Evolutionary conservation across 768 basidiomycete species (phyloP), one percentile per base, ranked within the genome.

Genomic region (Lyophyllum decastes): DNA sequence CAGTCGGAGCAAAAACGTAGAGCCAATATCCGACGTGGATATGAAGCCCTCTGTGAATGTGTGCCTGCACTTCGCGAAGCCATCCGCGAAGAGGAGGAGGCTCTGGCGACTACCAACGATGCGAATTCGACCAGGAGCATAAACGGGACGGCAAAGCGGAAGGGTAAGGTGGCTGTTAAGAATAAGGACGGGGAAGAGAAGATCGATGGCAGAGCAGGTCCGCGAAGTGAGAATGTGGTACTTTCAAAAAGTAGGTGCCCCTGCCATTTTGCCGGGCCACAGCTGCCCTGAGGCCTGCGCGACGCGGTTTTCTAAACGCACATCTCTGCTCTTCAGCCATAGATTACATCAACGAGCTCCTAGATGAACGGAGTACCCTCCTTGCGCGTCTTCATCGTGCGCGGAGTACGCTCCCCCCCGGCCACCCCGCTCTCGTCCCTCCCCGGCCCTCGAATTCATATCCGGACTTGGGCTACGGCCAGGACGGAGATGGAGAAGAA

Each of bases 1-100:
- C 90, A 92, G 64, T 90, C 88, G 2, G 95, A 97, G 75, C 94
- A 96, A 76, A 95, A 95, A 71, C 87, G 95, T 24, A 85, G 95
- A 30, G 92, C 92, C 14, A 95, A 94, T 65, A 96, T 97, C 51
- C 82, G 93, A 11, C 76, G 87, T 38, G 95, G 94, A 11, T 96
- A 96, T 68, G 94, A 95, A 64, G 86, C 89, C 7, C 78, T 97
- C 0, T 95, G 94, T 66, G 88, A 88, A 24, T 84, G 85, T 25
- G 88, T 97, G 0, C 95, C 95, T 10, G 78, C 90, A 2, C 78
- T 97, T 35, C 74, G 87, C 17, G 92, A 92, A 63, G 93, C 93
- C 0, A 91, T 94, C 40, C 75, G 80, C 48, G 85, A 82, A 57
- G 93, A 92, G 68, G 93, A 92, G 54, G 87, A 85, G 58, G 80